phyloP scores from a whole-genome alignment of 2,329 filamentous ascomycete species.

The Cordyceps pruinosa region DNA sequence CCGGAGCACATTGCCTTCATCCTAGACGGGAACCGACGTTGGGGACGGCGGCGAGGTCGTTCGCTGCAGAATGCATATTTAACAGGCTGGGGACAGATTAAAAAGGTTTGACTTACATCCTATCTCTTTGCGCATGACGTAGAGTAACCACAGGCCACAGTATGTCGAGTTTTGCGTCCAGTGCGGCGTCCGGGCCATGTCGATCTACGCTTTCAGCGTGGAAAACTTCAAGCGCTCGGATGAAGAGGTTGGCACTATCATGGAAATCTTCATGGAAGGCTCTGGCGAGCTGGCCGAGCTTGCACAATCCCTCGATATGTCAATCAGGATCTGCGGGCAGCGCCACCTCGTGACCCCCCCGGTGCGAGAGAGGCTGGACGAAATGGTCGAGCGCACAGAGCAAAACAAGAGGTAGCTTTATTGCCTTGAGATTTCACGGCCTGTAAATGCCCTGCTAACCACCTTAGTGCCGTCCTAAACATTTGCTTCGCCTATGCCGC shows the following conservation, averaged over 20 bases:
- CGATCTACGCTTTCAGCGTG: slow-evolving; percentile 89
- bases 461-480: slow-evolving; percentile 55
- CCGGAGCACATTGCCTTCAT: background rate
- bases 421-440: background rate
- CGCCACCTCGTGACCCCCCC: slow-evolving; percentile 69
- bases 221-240: slow-evolving; percentile 92
- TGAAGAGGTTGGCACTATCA: slow-evolving; percentile 83
- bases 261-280: slow-evolving; percentile 89
- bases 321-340: slow-evolving; percentile 71
- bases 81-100: slow-evolving; percentile 81
- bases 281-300: slow-evolving; percentile 77
- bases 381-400: slow-evolving; percentile 70
- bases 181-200: slow-evolving; percentile 81
- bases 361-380: slow-evolving; percentile 73
- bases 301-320: slow-evolving; percentile 75
- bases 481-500: background rate
- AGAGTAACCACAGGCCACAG: slow-evolving; percentile 46
- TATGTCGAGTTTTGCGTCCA: slow-evolving; percentile 45
- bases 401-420: slow-evolving; percentile 64
- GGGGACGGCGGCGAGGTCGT: slow-evolving; percentile 74
- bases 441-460: background rate
- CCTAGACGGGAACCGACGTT: slow-evolving; percentile 78
- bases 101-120: slow-evolving; percentile 35
- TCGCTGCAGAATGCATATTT: slow-evolving; percentile 85
- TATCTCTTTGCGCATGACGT: slow-evolving; percentile 62